phyloP scores from a whole-genome alignment of 306 rosid genomes.

The Vigna mungo region DNA sequence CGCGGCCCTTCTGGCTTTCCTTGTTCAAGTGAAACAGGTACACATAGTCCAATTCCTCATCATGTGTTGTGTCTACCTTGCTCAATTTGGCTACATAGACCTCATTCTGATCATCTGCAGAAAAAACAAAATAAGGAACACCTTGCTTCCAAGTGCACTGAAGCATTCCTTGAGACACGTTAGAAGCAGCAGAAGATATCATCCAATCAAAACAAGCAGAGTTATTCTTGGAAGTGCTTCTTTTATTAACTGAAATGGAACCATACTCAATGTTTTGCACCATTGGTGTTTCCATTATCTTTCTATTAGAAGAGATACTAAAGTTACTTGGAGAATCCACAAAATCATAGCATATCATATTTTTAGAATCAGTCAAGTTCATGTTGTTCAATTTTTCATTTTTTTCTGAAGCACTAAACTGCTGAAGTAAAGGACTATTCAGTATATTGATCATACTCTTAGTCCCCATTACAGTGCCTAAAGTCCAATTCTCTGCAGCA shows the following conservation, averaged over 20 bases:
- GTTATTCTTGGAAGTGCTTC: constrained; percentile 48
- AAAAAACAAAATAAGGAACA: constrained; percentile 21
- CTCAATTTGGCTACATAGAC: constrained; percentile 16
- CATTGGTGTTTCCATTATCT: constrained; percentile 43
- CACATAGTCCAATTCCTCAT: constrained; percentile 1
- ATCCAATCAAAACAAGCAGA: constrained; percentile 53
- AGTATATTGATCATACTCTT: constrained; percentile 24
- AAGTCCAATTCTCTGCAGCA: not conserved
- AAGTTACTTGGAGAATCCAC: constrained; percentile 49
- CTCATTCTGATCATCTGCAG: constrained; percentile 25
- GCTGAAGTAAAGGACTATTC: constrained; percentile 19
- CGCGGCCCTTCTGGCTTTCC: not conserved
- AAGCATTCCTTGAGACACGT: constrained; percentile 24
- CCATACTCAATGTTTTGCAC: constrained; percentile 46
- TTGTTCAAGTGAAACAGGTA: constrained; percentile 19
- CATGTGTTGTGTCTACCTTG: not conserved
- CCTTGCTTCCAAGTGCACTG: constrained; percentile 26
- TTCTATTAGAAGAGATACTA: constrained; percentile 47
- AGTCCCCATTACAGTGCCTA: constrained; percentile 18
- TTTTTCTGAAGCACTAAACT: not conserved
- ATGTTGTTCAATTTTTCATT: not conserved
- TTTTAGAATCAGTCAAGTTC: constrained; percentile 12
- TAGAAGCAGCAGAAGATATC: constrained; percentile 44
- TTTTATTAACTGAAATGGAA: constrained; percentile 46
- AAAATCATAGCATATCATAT: not conserved